Evolutionary conservation across 2,329 filamentous ascomycete species (phyloP).

Genomic region (Trichoderma hamatum): DNA sequence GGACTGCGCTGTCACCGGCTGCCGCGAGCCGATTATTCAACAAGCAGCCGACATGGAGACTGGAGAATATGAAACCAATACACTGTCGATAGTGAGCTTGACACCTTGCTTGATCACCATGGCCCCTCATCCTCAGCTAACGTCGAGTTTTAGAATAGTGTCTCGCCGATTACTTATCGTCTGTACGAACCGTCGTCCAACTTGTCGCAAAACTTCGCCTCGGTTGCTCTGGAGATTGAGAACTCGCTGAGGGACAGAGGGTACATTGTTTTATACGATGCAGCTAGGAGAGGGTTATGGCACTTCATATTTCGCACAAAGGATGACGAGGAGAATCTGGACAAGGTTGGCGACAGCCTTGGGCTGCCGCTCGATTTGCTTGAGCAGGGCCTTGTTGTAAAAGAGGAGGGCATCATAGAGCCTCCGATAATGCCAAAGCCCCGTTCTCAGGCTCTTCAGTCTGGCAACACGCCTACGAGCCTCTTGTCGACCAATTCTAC

Average conservation of each 20-base stretch:
- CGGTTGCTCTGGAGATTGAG: conserved; percentile 56
- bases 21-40: conserved; percentile 35
- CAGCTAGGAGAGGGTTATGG: conserved; percentile 55
- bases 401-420: conserved; percentile 56
- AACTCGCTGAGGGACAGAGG: conserved; percentile 54
- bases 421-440: conserved; percentile 53
- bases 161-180: conserved; percentile 57
- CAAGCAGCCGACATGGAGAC: conserved; percentile 61
- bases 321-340: conserved; percentile 44
- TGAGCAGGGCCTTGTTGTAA: conserved; percentile 48
- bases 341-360: conserved; percentile 36
- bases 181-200: conserved; percentile 56
- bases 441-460: conserved; percentile 44
- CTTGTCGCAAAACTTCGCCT: conserved; percentile 48
- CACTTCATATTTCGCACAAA: conserved; percentile 54
- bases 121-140: conserved; percentile 32
- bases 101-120: not conserved
- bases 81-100: conserved; percentile 57
- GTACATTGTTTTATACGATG: conserved; percentile 57
- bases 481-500: conserved; percentile 48
- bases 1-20: conserved; percentile 32
- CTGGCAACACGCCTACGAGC: conserved; percentile 51
- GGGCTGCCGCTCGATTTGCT: conserved; percentile 48
- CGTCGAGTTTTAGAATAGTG: conserved; percentile 52
- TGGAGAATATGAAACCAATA: conserved; percentile 66